A percentile compares a stretch with the other conserved stretches of the same genome.
These are phyloP conservation scores for Allium cepa DNA, from an alignment of 106 monocot genomes.

Conservation along the genomic window DNA sequence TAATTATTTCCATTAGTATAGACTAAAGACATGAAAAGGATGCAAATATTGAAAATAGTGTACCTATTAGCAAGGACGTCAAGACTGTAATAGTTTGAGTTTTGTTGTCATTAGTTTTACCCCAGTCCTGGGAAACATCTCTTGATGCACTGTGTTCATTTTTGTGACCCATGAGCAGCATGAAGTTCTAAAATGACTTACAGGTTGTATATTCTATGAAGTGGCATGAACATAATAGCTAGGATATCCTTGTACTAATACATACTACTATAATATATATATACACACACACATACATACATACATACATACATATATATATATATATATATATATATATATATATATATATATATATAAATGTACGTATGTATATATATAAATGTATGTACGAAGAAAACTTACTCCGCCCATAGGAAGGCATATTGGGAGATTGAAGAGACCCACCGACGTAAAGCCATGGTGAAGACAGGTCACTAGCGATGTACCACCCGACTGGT, in stretches of 20 bases:
- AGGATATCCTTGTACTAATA: no score
- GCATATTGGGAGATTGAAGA: constrained; percentile 45
- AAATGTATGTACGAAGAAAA: neutral
- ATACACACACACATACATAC: no score
- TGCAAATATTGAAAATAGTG: no score
- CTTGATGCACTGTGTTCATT: constrained; percentile 24
- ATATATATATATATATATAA: no score
- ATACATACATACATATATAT: no score
- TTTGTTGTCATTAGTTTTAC: constrained; percentile 11
- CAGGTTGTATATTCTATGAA: no score
- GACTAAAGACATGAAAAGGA: neutral
- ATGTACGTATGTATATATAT: no score
- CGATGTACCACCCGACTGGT: constrained; percentile 78
- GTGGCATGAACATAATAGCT: no score
- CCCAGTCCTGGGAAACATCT: constrained; percentile 14
- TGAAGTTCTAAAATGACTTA: constrained; percentile 6
- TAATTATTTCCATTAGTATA: neutral
- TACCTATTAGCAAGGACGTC: constrained; percentile 34
- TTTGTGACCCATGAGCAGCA: constrained; percentile 60
- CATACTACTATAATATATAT: no score
- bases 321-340: no score
- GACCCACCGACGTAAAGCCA: constrained; percentile 64
- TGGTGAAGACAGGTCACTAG: constrained; percentile 37
- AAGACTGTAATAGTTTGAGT: constrained; percentile 20
- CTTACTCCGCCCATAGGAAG: constrained; percentile 67